These are phyloP conservation scores for Fusarium luffae DNA, from an alignment of 2,329 filamentous ascomycete genomes.

Conservation along the genomic window DNA sequence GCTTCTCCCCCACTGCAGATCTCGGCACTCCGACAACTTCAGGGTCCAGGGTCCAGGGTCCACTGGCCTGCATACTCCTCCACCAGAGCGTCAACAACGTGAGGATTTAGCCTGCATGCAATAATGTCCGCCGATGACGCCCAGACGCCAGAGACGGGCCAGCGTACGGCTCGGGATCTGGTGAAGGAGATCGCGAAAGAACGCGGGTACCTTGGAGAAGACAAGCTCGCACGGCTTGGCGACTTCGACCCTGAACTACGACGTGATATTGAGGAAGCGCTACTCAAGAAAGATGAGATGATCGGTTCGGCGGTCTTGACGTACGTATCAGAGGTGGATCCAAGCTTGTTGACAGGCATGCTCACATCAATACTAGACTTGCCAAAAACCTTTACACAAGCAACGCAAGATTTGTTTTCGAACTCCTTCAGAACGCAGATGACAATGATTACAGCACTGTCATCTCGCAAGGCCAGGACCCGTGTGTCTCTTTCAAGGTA, in stretches of 20 bases:
- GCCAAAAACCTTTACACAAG: constrained; percentile 57
- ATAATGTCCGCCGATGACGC: constrained; percentile 2
- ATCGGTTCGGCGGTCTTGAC: constrained; percentile 41
- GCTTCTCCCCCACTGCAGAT: not conserved
- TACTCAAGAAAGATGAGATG: constrained; percentile 40
- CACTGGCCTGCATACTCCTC: too few relatives aligned
- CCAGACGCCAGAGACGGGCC: too few relatives aligned
- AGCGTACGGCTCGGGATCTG: constrained; percentile 24
- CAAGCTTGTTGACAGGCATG: not conserved
- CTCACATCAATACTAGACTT: constrained; percentile 47
- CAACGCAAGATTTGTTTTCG: constrained; percentile 61
- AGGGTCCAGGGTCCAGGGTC: constrained; percentile 17
- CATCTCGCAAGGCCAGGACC: constrained; percentile 26
- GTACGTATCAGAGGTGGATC: not conserved
- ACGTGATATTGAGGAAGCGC: constrained; percentile 37
- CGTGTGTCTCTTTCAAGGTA: constrained; percentile 52
- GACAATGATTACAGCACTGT: constrained; percentile 57
- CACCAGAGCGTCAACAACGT: too few relatives aligned
- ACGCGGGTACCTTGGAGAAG: constrained; percentile 39
- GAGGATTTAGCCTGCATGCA: too few relatives aligned
- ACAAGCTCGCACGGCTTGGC: too few relatives aligned
- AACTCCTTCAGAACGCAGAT: constrained; percentile 66
- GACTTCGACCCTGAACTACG: too few relatives aligned
- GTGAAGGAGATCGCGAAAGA: constrained; percentile 39
- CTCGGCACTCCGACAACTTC: not conserved